Evolutionary conservation across 345 rosid genomes (phyloP), one percentile per base, ranked within the genome.

Genomic region (Linum trigynum): DNA sequence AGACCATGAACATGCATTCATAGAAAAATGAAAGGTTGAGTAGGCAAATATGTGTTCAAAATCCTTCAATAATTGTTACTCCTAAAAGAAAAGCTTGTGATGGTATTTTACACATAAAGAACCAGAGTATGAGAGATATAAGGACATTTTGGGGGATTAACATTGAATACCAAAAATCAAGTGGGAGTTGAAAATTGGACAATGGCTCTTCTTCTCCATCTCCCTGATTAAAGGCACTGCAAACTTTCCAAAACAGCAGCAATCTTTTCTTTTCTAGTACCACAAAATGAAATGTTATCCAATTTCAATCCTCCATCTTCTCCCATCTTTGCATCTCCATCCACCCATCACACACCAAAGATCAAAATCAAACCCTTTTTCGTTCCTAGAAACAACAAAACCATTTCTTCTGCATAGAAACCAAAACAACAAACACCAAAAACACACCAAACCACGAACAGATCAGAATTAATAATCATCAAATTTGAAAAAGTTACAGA

Each of bases 311-410:
- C 53, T 48, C 14, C 53, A 1, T 48, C 53, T 15, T 9, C 51
- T 15, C 53, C 53, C 11, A 9, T 9, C 32, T 23, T 23, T 23
- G 32, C 32, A 23, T 23, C 32, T 1, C 14, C 0, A 48, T 48
- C 3, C 1, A 48, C 14, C 53, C 53, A 48, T 48, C 53, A 43
- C 53, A 9, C 53, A 12, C 14, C 53, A 48, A 9, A 12, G 14
- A 9, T 3, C 7, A 48, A 48, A 15, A 9, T 48, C 67, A 59
- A 42, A 41, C 53, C 36, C 32, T 39, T 38, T 62, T 35, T 5
- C 56, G 56, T 36, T 63, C 61, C 82, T 56, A 84, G 87, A 84
- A 86, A 77, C 89, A 86, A 84, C 92, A 84, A 74, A 82, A 84
- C 82, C 89, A 38, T 71, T 84, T 84, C 78, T 84, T 84, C 92